Percentiles rank a stretch among this genome's conserved stretches.
phyloP scores from a whole-genome alignment of 2,329 filamentous ascomycete genomes.

The Didymella lethalis region DNA sequence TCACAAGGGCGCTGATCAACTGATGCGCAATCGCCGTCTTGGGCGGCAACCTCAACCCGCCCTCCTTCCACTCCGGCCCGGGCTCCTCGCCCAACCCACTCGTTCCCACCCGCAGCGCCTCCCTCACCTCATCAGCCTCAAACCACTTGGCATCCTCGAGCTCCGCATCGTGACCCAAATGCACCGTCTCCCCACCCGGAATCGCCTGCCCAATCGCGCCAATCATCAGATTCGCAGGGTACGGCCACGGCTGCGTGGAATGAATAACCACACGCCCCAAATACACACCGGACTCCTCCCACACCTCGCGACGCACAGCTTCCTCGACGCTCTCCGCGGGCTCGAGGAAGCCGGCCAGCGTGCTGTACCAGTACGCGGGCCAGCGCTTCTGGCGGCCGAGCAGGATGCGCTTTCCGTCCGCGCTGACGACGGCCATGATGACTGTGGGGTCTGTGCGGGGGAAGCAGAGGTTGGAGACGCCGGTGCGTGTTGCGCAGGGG shows the following conservation, averaged over 20 bases:
- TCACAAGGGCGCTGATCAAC: slow-evolving; percentile 79
- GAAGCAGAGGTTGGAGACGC: slow-evolving; percentile 89
- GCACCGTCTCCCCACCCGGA: slow-evolving; percentile 80
- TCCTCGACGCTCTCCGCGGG: slow-evolving; percentile 61
- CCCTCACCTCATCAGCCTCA: slow-evolving; percentile 77
- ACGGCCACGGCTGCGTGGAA: slow-evolving; percentile 62
- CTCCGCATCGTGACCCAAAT: slow-evolving; percentile 87
- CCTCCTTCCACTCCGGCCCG: slow-evolving; percentile 75
- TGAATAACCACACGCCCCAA: slow-evolving; percentile 61
- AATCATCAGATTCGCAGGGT: slow-evolving; percentile 63
- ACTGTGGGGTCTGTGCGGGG: slow-evolving; percentile 93
- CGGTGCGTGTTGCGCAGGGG: slow-evolving; percentile 81
- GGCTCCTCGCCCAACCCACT: slow-evolving; percentile 71
- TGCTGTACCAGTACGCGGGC: slow-evolving; percentile 86
- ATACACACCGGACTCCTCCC: slow-evolving; percentile 59
- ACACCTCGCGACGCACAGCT: slow-evolving; percentile 60
- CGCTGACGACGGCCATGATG: slow-evolving; percentile 90
- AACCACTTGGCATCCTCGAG: slow-evolving; percentile 92
- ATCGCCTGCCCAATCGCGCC: slow-evolving; percentile 84
- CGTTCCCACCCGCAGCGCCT: slow-evolving; percentile 73
- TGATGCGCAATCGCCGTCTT: slow-evolving; percentile 92
- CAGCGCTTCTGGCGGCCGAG: slow-evolving; percentile 86
- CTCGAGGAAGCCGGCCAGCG: slow-evolving; percentile 69
- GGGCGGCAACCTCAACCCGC: slow-evolving; percentile 80
- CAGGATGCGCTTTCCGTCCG: slow-evolving; percentile 78